Conservation (phyloP, 2,329 filamentous ascomycete genomes). For the Fusarium sp. region DNA sequence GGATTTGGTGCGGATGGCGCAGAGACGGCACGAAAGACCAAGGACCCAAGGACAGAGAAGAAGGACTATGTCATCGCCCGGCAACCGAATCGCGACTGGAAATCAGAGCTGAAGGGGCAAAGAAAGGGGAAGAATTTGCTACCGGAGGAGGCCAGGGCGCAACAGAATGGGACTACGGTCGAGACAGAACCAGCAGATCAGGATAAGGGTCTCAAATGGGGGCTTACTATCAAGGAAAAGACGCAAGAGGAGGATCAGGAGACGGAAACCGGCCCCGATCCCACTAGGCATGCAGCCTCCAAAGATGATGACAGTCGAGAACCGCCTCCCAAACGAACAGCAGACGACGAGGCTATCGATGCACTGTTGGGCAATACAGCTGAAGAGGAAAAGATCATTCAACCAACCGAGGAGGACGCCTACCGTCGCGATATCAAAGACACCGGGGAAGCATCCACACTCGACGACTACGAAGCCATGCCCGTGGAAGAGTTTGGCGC, state of each 20-base stretch:
- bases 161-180: slow-evolving; percentile 52
- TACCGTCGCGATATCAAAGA: slow-evolving; percentile 79
- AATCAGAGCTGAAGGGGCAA: slow-evolving; percentile 66
- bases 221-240: slow-evolving; percentile 63
- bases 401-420: slow-evolving; percentile 74
- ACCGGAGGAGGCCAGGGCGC: slow-evolving; percentile 69
- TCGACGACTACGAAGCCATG: slow-evolving; percentile 89
- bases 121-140: slow-evolving; percentile 69
- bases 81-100: slow-evolving; percentile 75
- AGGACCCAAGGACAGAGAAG: slow-evolving; percentile 45
- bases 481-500: slow-evolving; percentile 97
- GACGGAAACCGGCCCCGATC: slow-evolving; percentile 30
- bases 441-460: slow-evolving; percentile 81
- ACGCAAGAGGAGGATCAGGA: slow-evolving; percentile 71
- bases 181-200: slow-evolving; percentile 61
- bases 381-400: slow-evolving; percentile 68
- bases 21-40: slow-evolving; percentile 58
- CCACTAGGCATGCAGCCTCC: slow-evolving; percentile 13
- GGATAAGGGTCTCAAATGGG: slow-evolving; percentile 71
- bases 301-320: slow-evolving; percentile 19
- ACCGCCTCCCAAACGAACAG: slow-evolving; percentile 39
- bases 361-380: slow-evolving; percentile 74
- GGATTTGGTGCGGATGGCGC: slow-evolving; percentile 64
- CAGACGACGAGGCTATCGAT: slow-evolving; percentile 73
- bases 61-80: slow-evolving; percentile 70